Conservation (phyloP, 176 grass and related monocot species). For the Guadua angustifolia region DNA sequence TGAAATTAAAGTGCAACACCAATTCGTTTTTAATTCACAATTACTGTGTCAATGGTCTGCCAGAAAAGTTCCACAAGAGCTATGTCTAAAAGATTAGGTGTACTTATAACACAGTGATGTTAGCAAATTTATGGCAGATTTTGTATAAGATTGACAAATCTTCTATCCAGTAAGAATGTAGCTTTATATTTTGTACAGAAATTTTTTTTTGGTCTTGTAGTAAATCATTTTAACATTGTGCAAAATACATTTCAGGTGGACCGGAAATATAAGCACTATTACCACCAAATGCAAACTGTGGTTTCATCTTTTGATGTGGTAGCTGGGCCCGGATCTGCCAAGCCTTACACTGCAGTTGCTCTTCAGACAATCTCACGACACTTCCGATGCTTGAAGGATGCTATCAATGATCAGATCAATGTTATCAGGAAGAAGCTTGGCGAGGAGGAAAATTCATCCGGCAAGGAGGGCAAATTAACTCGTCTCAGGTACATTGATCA, state of each 20-base stretch:
- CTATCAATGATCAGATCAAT: slow-evolving; percentile 82
- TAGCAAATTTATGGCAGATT: slow-evolving; percentile 22
- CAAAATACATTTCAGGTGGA: slow-evolving; percentile 70
- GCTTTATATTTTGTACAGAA: slow-evolving; percentile 9
- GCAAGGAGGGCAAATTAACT: slow-evolving; percentile 73
- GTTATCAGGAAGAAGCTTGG: slow-evolving; percentile 81
- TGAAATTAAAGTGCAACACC: neutral
- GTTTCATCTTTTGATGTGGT: slow-evolving; percentile 85
- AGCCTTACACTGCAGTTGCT: slow-evolving; percentile 93
- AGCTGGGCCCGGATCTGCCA: slow-evolving; percentile 68
- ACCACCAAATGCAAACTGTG: slow-evolving; percentile 94
- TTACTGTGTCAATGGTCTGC: neutral
- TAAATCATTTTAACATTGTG: slow-evolving; percentile 34
- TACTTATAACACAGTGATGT: neutral
- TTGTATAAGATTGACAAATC: slow-evolving; percentile 17
- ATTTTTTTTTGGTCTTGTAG: neutral
- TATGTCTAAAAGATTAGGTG: slow-evolving; percentile 14
- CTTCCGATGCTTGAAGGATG: slow-evolving; percentile 91
- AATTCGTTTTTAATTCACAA: neutral
- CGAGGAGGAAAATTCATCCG: slow-evolving; percentile 70
- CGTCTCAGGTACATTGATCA: slow-evolving; percentile 90
- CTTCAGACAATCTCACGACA: slow-evolving; percentile 93
- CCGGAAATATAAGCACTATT: slow-evolving; percentile 91
- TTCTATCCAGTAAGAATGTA: slow-evolving; percentile 7
- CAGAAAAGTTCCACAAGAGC: neutral